phyloP scores from a whole-genome alignment of 495 filamentous ascomycete species.

The Aspergillus taichungensis region DNA sequence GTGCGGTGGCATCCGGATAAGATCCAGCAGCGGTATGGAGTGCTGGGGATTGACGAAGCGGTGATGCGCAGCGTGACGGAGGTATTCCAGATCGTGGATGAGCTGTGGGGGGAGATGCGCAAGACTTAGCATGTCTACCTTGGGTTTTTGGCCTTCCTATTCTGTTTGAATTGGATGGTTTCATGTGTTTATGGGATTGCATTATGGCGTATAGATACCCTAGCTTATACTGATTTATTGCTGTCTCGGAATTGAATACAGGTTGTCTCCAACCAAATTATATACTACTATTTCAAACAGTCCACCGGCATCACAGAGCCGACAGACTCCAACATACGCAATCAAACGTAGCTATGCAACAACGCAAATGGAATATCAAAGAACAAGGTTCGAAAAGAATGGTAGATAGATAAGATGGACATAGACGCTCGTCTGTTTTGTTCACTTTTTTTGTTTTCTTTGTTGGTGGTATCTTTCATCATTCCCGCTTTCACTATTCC shows the following conservation, averaged over 20 bases:
- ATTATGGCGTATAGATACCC: too few species aligned
- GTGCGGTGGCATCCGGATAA: constrained; percentile 98
- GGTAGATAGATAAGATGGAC: too few species aligned
- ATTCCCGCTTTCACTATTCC: neutral
- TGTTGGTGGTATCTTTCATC: neutral
- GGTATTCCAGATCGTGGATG: constrained; percentile 86
- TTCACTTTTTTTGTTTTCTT: constrained; percentile 6
- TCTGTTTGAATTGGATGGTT: too few species aligned
- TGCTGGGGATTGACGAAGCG: constrained; percentile 50
- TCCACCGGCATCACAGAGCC: too few species aligned
- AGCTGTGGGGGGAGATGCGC: constrained; percentile 58
- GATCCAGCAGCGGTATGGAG: constrained; percentile 81
- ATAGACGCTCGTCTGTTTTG: neutral
- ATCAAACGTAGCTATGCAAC: constrained; percentile 15
- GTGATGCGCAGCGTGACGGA: constrained; percentile 75
- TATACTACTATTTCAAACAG: too few species aligned
- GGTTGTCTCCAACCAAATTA: too few species aligned
- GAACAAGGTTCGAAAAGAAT: neutral
- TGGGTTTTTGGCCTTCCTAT: too few species aligned
- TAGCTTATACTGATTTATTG: too few species aligned
- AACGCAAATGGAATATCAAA: constrained; percentile 3
- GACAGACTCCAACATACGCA: constrained; percentile 6
- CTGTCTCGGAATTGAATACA: too few species aligned
- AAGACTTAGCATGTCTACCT: constrained; percentile 15
- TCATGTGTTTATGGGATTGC: too few species aligned